These are phyloP conservation scores for Aspergillus ellipticus DNA, from an alignment of 495 filamentous ascomycete species.

Conservation along the genomic window DNA sequence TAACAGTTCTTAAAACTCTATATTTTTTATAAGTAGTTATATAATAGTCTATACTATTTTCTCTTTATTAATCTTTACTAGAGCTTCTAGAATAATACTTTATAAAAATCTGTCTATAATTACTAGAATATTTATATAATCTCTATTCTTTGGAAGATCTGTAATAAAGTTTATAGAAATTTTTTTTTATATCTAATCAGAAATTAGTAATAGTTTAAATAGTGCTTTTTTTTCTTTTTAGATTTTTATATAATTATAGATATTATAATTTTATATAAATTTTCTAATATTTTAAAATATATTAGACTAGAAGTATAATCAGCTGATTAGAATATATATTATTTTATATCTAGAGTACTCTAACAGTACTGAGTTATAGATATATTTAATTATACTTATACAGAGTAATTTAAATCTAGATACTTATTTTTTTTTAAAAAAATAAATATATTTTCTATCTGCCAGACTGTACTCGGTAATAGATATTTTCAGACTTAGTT, in stretches of 20 bases:
- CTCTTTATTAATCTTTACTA: not conserved
- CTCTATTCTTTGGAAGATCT: not conserved
- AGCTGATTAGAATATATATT: not conserved
- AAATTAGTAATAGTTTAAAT: not conserved
- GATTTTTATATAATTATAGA: not conserved
- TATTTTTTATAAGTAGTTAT: not conserved
- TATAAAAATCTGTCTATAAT: not conserved
- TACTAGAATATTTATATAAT: not conserved
- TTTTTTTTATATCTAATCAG: not conserved
- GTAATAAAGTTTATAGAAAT: not conserved
- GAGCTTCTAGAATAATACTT: not conserved
- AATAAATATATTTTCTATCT: not conserved
- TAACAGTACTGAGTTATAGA: not conserved
- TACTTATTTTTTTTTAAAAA: not conserved
- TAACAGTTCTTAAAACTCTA: not conserved
- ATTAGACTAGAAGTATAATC: not conserved
- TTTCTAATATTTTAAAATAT: not conserved
- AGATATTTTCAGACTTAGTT: not conserved
- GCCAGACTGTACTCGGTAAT: not conserved
- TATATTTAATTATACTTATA: not conserved
- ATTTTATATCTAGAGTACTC: not conserved
- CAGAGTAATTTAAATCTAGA: not conserved
- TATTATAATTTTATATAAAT: conserved; percentile 1
- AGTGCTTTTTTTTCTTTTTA: not conserved
- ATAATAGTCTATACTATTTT: not conserved